Evolutionary conservation across 1,284 basidiomycete genomes (phyloP), one percentile per base, ranked within the genome.

Genomic region (Porodaedalea pini): DNA sequence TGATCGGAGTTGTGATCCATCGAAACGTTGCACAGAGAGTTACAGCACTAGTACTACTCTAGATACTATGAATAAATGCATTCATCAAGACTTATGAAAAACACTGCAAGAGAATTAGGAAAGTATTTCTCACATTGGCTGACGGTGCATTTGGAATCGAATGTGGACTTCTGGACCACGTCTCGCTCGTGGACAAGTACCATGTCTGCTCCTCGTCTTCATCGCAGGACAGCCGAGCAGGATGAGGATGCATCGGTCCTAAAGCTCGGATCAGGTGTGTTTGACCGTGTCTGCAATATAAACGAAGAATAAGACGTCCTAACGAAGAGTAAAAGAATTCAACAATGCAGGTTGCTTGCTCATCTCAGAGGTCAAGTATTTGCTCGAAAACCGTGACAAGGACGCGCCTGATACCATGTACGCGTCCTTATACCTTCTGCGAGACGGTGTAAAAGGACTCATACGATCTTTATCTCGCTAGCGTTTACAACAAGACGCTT

Each of bases 401-500:
- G 88, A 88, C 64, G 85, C 88, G 0, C 89, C 89, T 1, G 88
- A 92, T 65, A 92, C 88, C 51, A 82, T 86, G 87, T 92, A 71
- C 57, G 86, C 78, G 37, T 40, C 15, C 21, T 55, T 59, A n/a
- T 29, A 45, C 25, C 4, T 13, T n/a, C 29, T n/a, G 2, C 19
- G 19, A 34, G 19, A 23, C 8, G 7, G 27, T 32, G 15, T 27
- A 5, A 19, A n/a, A 6, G 7, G 11, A 11, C 11, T 3, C 23
- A 19, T 27, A 2, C 17, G 15, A 27, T 2, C 19, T 23, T 37
- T 57, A 3, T 15, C 17, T 17, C 41, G n/a, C 11, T 63, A 93
- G 92, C 39, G 92, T 96, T 11, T 94, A 92, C 70, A 93, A 92
- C 71, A 95, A 96, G 71, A 94, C 94, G 0, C 76, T 91, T 48